phyloP scores from a whole-genome alignment of 345 rosid species.

The Nasturtium officinale region DNA sequence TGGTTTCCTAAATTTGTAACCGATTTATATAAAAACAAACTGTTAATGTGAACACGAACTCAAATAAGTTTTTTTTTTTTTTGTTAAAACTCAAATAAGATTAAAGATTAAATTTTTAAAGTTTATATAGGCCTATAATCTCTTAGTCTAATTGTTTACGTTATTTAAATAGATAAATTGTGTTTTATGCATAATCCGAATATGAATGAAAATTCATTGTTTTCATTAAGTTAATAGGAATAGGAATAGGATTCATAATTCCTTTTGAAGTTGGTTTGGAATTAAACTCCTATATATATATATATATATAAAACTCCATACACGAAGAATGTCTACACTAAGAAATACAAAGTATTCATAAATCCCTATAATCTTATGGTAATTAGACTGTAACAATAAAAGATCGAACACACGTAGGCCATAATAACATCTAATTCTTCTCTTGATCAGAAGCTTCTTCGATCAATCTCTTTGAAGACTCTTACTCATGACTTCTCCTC shows the following conservation, averaged over 20 bases:
- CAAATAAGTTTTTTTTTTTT: too few relatives aligned
- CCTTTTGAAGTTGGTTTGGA: neutral
- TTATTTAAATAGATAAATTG: neutral
- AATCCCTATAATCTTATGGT: neutral
- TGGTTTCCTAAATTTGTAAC: too few relatives aligned
- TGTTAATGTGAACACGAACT: too few relatives aligned
- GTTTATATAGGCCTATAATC: neutral
- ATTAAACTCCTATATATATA: neutral
- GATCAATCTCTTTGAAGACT: neutral
- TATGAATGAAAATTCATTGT: neutral
- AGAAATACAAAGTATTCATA: neutral
- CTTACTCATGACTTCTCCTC: neutral
- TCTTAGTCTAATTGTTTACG: neutral
- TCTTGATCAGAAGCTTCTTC: neutral
- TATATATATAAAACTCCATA: neutral
- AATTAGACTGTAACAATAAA: neutral
- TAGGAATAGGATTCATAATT: neutral
- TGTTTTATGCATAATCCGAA: neutral
- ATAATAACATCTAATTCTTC: neutral
- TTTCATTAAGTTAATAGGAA: neutral
- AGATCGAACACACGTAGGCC: neutral
- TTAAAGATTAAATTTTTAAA: neutral
- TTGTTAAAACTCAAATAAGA: too few relatives aligned
- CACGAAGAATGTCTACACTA: neutral
- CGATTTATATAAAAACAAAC: too few relatives aligned